Evolutionary conservation across 2,329 filamentous ascomycete species (phyloP).

Genomic region (Purpureocillium lavendulum): DNA sequence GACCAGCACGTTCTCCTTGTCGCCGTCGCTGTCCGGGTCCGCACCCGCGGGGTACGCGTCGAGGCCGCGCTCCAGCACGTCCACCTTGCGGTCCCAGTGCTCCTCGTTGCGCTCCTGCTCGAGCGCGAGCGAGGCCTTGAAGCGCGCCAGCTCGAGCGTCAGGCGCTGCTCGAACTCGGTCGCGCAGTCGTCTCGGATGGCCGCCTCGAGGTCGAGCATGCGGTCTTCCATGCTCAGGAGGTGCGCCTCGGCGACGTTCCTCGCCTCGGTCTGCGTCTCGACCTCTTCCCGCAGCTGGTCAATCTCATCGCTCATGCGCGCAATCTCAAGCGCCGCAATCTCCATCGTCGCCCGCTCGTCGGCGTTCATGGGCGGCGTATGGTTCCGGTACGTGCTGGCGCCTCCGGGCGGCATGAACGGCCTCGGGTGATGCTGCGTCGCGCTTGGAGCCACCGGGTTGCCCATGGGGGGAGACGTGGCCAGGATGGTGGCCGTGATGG

Average conservation of each 20-base stretch:
- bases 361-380: slow-evolving; percentile 28
- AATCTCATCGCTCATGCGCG: slow-evolving; percentile 62
- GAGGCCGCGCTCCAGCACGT: slow-evolving; percentile 45
- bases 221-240: slow-evolving; percentile 62
- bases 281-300: slow-evolving; percentile 65
- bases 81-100: slow-evolving; percentile 83
- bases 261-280: slow-evolving; percentile 60
- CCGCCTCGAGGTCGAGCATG: slow-evolving; percentile 64
- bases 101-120: slow-evolving; percentile 76
- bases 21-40: slow-evolving; percentile 41
- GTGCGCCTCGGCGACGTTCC: slow-evolving; percentile 64
- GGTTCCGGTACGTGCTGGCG: slow-evolving; percentile 24
- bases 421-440: slow-evolving; percentile 24
- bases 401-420: slow-evolving; percentile 31
- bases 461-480: slow-evolving; percentile 21
- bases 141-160: slow-evolving; percentile 67
- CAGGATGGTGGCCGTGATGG: slow-evolving; percentile 64
- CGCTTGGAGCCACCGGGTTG: slow-evolving; percentile 16
- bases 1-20: slow-evolving; percentile 54
- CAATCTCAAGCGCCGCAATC: slow-evolving; percentile 71
- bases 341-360: slow-evolving; percentile 68
- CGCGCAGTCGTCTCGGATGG: slow-evolving; percentile 82
- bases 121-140: slow-evolving; percentile 68
- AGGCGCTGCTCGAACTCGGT: slow-evolving; percentile 76
- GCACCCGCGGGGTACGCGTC: slow-evolving; percentile 36